Evolutionary conservation across 164 flowering plant species (phyloP).

Genomic region (Malania oleifera): DNA sequence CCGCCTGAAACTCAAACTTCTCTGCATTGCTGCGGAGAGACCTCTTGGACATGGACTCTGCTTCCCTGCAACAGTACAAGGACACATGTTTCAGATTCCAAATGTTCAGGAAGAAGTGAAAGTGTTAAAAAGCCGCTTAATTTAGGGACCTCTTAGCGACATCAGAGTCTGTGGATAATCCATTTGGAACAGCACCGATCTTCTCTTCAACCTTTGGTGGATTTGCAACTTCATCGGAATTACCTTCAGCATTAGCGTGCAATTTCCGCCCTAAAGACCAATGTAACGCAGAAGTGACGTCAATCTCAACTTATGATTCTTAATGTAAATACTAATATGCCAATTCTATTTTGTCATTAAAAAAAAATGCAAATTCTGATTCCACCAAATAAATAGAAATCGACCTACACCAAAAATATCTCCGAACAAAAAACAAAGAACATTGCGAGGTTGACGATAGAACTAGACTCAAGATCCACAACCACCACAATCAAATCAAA

Average conservation of each 20-base stretch:
- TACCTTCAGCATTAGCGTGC: conserved; percentile 77
- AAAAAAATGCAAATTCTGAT: too few species aligned
- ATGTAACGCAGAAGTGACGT: too few species aligned
- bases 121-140: neutral
- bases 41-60: conserved; percentile 83
- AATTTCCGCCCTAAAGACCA: conserved; percentile 55
- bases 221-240: conserved; percentile 59
- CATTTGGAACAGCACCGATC: conserved; percentile 80
- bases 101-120: neutral
- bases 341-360: too few species aligned
- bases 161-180: conserved; percentile 95
- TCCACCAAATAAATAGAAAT: too few species aligned
- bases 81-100: neutral
- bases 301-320: too few species aligned
- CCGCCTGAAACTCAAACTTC: conserved; percentile 99
- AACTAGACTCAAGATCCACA: too few species aligned
- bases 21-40: conserved; percentile 73
- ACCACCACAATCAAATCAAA: too few species aligned
- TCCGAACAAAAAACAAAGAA: too few species aligned
- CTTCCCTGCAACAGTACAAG: conserved; percentile 45
- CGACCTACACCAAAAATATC: too few species aligned
- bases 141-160: conserved; percentile 68
- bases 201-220: conserved; percentile 94
- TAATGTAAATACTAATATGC: too few species aligned
- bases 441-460: too few species aligned